These are phyloP conservation scores for Saussurea involucrata DNA, from an alignment of 129 eudicot species.

Conservation along the genomic window DNA sequence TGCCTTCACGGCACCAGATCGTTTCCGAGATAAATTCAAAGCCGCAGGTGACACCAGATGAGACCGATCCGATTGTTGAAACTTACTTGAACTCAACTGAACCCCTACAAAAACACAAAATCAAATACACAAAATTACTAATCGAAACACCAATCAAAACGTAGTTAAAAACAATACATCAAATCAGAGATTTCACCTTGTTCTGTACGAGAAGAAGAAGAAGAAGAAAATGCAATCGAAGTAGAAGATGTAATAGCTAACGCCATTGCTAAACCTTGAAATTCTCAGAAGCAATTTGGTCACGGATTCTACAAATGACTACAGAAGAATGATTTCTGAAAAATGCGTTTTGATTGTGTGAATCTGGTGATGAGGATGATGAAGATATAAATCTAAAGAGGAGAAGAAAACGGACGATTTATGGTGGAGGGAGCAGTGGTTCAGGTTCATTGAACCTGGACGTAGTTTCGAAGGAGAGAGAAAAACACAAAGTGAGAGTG, in stretches of 20 bases:
- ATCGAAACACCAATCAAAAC: background rate
- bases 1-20: conserved; percentile 41
- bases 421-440: conserved; percentile 5
- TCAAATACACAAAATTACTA: background rate
- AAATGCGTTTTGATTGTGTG: conserved; percentile 1
- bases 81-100: conserved; percentile 31
- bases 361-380: background rate
- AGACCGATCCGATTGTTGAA: conserved; percentile 55
- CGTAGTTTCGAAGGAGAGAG: background rate
- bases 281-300: background rate
- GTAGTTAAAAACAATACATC: background rate
- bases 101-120: conserved; percentile 26
- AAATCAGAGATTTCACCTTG: conserved; percentile 31
- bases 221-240: conserved; percentile 36
- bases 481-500: background rate
- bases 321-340: background rate
- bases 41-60: conserved; percentile 12
- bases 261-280: conserved; percentile 33
- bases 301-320: background rate
- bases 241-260: conserved; percentile 46
- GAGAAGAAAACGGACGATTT: conserved; percentile 13
- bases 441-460: conserved; percentile 25
- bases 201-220: conserved; percentile 24
- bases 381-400: background rate
- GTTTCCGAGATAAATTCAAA: conserved; percentile 37